Base-by-base conservation (phyloP, 768 basidiomycete species). In the Fistulinella prunicolor region DNA sequence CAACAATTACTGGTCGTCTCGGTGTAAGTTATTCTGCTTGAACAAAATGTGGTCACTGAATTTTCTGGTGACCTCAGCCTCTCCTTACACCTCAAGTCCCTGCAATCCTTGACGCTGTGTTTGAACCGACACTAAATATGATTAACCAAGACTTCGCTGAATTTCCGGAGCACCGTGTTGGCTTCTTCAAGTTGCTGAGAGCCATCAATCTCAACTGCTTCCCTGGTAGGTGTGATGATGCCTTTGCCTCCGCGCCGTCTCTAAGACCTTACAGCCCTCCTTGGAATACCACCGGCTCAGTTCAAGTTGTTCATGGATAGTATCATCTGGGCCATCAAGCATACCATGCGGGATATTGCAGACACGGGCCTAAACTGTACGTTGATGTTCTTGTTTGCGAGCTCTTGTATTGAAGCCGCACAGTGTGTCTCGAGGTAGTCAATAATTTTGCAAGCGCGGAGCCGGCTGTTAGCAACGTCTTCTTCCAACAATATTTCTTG, bases 131-230 rank as follows among this genome's bases (percentile, higher is more conserved):
- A 4, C 73, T 99, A 49, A 86, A 84, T 59, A 99, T 98, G 96
- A 99, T 99, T 67, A 98, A 97, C 69, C 91, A 96, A 77, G 95
- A 99, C 74, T 95, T 98, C 57, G 75, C 94, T n/a, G 96, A 98
- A 70, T 99, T 80, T 73, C 96, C 96, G 9, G 96, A 99, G 65
- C 95, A 98, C 65, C 89, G 96, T 49, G 85, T 86, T 34, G 95
- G 94, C 46, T 95, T 99, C 81, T 99, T 92, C 79, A 94, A 90
- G 69, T 78, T 99, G 49, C 76, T 99, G 38, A 84, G 94, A 48
- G 85, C 91, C 4, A 94, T 96, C 67, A 94, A 97, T 70, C 58
- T 85, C 56, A 81, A 88, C 64, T 96, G 94, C 75, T 99, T 98
- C 88, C 89, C 92, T 62, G 92, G 94, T 93, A 64, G 50, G 76